Conservation (phyloP, 352 stramenopile genomes). For the Phytophthora meadii region DNA sequence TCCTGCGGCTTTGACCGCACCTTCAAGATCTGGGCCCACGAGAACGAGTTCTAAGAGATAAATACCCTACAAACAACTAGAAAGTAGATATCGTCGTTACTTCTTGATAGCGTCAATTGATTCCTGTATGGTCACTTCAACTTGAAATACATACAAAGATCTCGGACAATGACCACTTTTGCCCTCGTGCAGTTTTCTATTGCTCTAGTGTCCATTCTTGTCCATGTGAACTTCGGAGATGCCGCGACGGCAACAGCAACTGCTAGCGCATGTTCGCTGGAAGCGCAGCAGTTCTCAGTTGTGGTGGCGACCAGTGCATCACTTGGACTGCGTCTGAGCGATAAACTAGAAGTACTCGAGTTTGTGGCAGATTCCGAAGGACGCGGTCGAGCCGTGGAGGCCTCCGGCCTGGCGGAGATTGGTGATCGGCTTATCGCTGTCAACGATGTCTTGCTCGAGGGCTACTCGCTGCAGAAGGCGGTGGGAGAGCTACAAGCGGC, state of each 20-base stretch:
- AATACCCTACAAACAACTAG: too few species aligned
- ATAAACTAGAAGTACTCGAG: slow-evolving; percentile 68
- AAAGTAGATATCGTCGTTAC: too few species aligned
- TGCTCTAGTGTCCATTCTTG: slow-evolving; percentile 2
- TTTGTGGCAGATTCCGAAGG: slow-evolving; percentile 67
- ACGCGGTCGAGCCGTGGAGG: slow-evolving; percentile 62
- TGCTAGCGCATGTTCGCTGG: slow-evolving; percentile 15
- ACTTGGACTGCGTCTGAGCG: slow-evolving; percentile 66
- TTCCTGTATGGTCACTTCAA: slow-evolving; percentile 27
- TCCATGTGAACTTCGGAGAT: slow-evolving; percentile 3
- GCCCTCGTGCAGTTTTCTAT: slow-evolving; percentile 17
- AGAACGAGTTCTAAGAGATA: slow-evolving; percentile 82
- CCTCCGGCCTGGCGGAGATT: slow-evolving; percentile 71
- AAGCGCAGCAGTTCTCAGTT: slow-evolving; percentile 58
- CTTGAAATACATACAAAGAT: slow-evolving; percentile 13
- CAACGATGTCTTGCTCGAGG: slow-evolving; percentile 56
- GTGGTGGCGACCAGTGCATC: slow-evolving; percentile 44
- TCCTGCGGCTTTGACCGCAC: slow-evolving; percentile 92
- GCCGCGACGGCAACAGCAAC: neutral
- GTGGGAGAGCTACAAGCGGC: slow-evolving; percentile 51
- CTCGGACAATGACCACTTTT: slow-evolving; percentile 4
- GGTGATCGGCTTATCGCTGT: slow-evolving; percentile 65
- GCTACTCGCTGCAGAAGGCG: slow-evolving; percentile 41
- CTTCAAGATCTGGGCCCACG: slow-evolving; percentile 93
- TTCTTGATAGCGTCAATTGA: slow-evolving; percentile 3